These are phyloP conservation scores for Trypanosomatidae sp. DNA, from an alignment of 208 protist species.

Conservation along the genomic window DNA sequence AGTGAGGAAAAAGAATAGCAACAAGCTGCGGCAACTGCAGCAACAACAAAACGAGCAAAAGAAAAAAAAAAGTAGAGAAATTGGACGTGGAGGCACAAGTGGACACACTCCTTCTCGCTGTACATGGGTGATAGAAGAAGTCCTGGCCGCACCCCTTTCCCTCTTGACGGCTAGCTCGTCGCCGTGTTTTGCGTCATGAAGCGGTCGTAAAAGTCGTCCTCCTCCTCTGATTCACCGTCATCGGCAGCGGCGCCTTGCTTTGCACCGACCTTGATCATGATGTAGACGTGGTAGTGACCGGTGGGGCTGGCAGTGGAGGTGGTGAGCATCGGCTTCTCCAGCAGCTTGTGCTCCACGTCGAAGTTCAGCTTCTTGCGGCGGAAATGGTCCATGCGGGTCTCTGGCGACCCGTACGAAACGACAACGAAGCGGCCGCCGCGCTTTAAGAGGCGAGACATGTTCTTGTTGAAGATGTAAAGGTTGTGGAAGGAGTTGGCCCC, in stretches of 20 bases:
- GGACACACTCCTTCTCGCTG: too few relatives aligned
- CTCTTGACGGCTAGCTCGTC: not conserved
- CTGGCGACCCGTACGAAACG: conserved; percentile 88
- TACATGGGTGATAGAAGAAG: too few relatives aligned
- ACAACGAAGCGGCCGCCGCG: conserved; percentile 83
- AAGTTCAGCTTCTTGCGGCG: conserved; percentile 83
- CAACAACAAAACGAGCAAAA: too few relatives aligned
- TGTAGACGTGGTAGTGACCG: conserved; percentile 91
- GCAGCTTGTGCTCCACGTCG: conserved; percentile 80
- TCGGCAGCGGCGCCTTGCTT: conserved; percentile 32
- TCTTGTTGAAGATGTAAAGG: conserved; percentile 86
- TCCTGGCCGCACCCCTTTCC: not conserved
- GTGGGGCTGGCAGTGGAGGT: conserved; percentile 69
- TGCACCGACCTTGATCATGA: conserved; percentile 81
- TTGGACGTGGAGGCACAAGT: too few relatives aligned
- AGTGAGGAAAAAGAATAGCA: too few relatives aligned
- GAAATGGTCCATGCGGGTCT: conserved; percentile 92
- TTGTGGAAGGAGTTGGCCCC: conserved; percentile 91
- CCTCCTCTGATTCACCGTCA: conserved; percentile 52
- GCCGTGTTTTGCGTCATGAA: conserved; percentile 93
- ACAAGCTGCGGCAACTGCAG: too few relatives aligned
- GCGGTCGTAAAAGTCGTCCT: conserved; percentile 93
- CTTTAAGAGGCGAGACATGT: conserved; percentile 87
- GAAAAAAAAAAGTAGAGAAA: too few relatives aligned
- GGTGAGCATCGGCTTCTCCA: conserved; percentile 90